Base-by-base conservation (phyloP, 805 yeast genomes). In the Pichia insulana region DNA sequence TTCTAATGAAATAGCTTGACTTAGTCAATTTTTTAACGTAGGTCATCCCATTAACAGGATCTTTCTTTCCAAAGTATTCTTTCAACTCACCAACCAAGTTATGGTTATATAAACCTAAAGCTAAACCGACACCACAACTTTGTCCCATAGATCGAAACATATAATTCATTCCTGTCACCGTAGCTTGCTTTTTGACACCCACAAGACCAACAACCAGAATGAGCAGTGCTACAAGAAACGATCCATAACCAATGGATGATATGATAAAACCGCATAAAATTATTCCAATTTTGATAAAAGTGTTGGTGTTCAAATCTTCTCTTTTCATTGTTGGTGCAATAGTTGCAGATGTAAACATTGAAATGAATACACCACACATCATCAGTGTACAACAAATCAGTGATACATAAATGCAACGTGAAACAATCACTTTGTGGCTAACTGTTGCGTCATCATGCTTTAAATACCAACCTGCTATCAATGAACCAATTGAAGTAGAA, bases 91-190 rank as follows among this genome's bases (percentile, higher is more conserved):
- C 39, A 10, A 54, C 40, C 35, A 69, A 50, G 7, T 57, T 53
- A 36, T 55, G 56, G 37, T 65, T 66, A 49, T 64, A 69, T 1
- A 62, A 44, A 13, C 64, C 62, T 31, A 71, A 52, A 2, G 69
- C 56, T 4, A 69, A 52, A 5, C 74, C 71, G 2, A 69, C 70
- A 38, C 76, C 76, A 8, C 67, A 46, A 11, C 69, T 71, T 37
- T 67, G 65, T 16, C 76, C 77, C 39, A 69, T 56, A 3, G 77
- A 70, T 48, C 76, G 61, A 61, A 73, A 71, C 40, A 71, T 52
- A 46, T 71, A 71, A 50, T 68, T 70, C 58, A 71, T 63, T 34
- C 76, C 75, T 1, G 73, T 70, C 39, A 70, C 68, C 2, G 70
- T 59, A 12, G 74, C 75, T 52, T 71, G 77, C 43, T 67, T 63